Conservation (phyloP, 495 filamentous ascomycete genomes). For the Aspergillus sclerotioniger region DNA sequence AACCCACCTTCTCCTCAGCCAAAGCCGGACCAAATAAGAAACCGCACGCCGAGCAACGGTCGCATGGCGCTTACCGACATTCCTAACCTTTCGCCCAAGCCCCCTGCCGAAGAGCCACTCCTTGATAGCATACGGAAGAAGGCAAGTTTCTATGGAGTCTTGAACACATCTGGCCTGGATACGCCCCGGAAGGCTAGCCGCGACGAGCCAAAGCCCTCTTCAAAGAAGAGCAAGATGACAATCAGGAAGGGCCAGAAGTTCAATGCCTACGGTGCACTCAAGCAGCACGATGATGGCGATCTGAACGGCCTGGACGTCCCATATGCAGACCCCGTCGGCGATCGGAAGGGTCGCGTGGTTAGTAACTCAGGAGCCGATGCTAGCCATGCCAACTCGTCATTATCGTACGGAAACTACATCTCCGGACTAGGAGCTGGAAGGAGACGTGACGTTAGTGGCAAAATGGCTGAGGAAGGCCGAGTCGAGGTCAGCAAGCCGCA, state of each 20-base stretch:
- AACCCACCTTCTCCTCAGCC: constrained; percentile 54
- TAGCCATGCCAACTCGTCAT: constrained; percentile 26
- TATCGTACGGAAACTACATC: constrained; percentile 60
- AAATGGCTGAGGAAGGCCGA: constrained; percentile 80
- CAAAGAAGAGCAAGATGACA: constrained; percentile 32
- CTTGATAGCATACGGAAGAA: constrained; percentile 28
- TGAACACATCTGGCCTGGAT: constrained; percentile 25
- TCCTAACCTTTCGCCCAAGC: constrained; percentile 34
- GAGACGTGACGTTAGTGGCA: constrained; percentile 75
- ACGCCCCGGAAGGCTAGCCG: constrained; percentile 26
- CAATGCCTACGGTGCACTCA: constrained; percentile 36
- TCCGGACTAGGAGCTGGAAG: constrained; percentile 46
- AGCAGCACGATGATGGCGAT: constrained; percentile 36
- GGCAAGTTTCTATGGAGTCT: constrained; percentile 39
- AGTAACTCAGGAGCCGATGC: constrained; percentile 53
- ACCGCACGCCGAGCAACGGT: constrained; percentile 17
- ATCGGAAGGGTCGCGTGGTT: constrained; percentile 48
- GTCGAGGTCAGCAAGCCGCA: constrained; percentile 34
- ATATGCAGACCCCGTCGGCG: constrained; percentile 29
- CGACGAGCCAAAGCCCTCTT: not conserved
- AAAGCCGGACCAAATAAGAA: constrained; percentile 17
- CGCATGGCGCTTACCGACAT: constrained; percentile 37
- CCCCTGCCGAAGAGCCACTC: constrained; percentile 14
- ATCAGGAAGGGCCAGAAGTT: constrained; percentile 36
- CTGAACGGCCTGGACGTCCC: constrained; percentile 17